Evolutionary conservation across 306 rosid genomes (phyloP), one percentile per base, ranked within the genome.

Genomic region (Styphnolobium japonicum): DNA sequence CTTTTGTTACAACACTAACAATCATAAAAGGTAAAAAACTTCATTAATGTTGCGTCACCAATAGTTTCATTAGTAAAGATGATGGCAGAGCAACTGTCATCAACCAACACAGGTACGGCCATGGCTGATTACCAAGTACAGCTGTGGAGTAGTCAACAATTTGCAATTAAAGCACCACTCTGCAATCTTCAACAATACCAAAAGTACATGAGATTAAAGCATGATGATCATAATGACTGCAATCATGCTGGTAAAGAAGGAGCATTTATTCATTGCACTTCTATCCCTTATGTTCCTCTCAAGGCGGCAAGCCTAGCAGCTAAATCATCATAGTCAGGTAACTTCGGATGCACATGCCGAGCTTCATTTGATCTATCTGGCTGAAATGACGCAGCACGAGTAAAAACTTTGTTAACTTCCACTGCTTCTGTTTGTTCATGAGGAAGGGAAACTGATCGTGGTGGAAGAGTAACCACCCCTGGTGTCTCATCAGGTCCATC

Each of bases 271-370:
- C 77, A 71, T 45, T 62, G 72, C 63, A 65, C 78, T 76, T 71
- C 61, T 19, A 42, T 73, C 71, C 65, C 45, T 83, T 83, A 91
- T 73, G 82, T 81, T 73, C 97, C 96, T 83, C 89, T 92, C 82
- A 95, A 70, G 46, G 98, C 94, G 2, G 97, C 98, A 88, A 95
- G 85, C 72, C 85, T 87, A 46, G 93, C 93, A 67, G 96, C 92
- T 84, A 95, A 81, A 85, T 91, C 97, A 66, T 93, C 99, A 74
- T 84, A 95, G 82, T 93, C 92, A 0, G 98, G 99, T 72, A 95
- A 79, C 53, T 95, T 95, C n/a, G 99, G 99, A 81, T 95, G 99
- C 75, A 95, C 99, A 10, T 93, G 98, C 63, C 82, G 80, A 66
- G 98, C 94, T 74, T 78, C 88, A 0, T 51, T 82, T 64, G 90